A percentile compares a stretch with the other conserved stretches of the same genome.
These are phyloP conservation scores for Liquidambar formosana DNA, from an alignment of 164 flowering plant species.

Conservation along the genomic window DNA sequence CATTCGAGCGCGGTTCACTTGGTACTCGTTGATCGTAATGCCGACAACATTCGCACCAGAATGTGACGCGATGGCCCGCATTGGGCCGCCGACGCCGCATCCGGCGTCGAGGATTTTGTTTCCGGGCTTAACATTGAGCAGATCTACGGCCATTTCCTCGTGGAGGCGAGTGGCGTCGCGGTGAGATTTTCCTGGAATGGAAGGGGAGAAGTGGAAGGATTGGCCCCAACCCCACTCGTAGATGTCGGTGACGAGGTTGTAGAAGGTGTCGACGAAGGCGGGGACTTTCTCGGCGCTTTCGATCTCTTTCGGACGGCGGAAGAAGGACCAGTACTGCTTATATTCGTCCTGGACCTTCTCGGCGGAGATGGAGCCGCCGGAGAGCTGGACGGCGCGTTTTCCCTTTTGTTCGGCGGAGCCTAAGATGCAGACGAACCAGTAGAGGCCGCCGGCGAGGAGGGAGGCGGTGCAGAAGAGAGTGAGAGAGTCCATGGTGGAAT, in stretches of 20 bases:
- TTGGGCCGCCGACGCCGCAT: conserved; percentile 97
- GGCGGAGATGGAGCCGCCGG: conserved; percentile 83
- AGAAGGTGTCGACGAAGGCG: conserved; percentile 60
- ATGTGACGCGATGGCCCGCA: conserved; percentile 90
- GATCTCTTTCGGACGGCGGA: conserved; percentile 82
- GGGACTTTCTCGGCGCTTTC: conserved; percentile 54
- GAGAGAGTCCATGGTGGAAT: conserved; percentile 52
- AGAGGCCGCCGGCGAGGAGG: conserved; percentile 62
- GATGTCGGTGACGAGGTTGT: conserved; percentile 69
- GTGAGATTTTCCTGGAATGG: conserved; percentile 75
- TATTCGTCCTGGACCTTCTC: conserved; percentile 79
- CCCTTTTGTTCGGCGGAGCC: conserved; percentile 91
- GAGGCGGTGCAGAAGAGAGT: conserved; percentile 65
- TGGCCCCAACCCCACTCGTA: conserved; percentile 83
- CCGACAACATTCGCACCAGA: conserved; percentile 74
- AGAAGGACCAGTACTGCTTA: conserved; percentile 90
- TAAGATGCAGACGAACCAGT: conserved; percentile 89
- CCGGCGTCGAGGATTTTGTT: conserved; percentile 74
- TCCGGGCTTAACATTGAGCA: conserved; percentile 60
- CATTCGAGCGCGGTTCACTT: conserved; percentile 65
- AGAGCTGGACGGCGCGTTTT: conserved; percentile 68
- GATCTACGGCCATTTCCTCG: conserved; percentile 88
- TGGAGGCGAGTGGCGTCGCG: conserved; percentile 79
- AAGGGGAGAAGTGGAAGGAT: conserved; percentile 75
- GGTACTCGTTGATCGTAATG: conserved; percentile 95